phyloP scores from a whole-genome alignment of 1,139 yeast genomes.

The Protomyces pachydermus region DNA sequence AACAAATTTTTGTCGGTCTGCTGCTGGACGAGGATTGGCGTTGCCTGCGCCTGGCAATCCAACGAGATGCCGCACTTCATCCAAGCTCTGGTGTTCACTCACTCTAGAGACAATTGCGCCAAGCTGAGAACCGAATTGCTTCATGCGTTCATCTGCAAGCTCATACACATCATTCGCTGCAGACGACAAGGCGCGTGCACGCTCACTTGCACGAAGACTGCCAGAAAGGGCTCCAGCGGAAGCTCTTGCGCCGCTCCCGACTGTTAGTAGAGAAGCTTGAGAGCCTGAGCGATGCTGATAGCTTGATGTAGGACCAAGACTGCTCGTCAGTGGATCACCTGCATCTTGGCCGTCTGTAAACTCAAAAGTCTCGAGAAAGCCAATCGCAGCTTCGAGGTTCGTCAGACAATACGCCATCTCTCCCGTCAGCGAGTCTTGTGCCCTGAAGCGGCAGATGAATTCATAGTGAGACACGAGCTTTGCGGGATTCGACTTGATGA shows the following conservation, averaged over 20 bases:
- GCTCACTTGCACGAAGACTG: conserved; percentile 14
- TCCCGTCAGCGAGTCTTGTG: conserved; percentile 46
- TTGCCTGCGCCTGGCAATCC: conserved; percentile 7
- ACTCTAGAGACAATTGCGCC: conserved; percentile 17
- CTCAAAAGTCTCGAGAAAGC: conserved; percentile 46
- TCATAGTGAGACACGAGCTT: conserved; percentile 49
- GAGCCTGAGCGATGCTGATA: not conserved
- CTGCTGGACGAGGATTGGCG: not conserved
- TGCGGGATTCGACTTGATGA: conserved; percentile 45
- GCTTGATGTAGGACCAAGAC: not conserved
- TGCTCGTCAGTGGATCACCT: conserved; percentile 1
- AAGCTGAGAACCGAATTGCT: conserved; percentile 13
- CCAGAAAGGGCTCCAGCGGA: conserved; percentile 1
- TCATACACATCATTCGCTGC: conserved; percentile 24
- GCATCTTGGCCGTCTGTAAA: conserved; percentile 3
- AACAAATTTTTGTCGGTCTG: not conserved
- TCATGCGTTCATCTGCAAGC: conserved; percentile 24
- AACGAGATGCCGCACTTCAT: conserved; percentile 19
- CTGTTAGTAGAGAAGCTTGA: not conserved
- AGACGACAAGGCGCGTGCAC: conserved; percentile 24
- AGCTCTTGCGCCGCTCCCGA: not conserved
- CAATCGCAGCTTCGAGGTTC: conserved; percentile 59
- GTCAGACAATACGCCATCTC: conserved; percentile 57
- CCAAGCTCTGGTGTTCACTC: conserved; percentile 12
- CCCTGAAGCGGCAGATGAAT: conserved; percentile 54